These are phyloP conservation scores for Tulasnella calospora DNA, from an alignment of 768 basidiomycete species.

Conservation along the genomic window DNA sequence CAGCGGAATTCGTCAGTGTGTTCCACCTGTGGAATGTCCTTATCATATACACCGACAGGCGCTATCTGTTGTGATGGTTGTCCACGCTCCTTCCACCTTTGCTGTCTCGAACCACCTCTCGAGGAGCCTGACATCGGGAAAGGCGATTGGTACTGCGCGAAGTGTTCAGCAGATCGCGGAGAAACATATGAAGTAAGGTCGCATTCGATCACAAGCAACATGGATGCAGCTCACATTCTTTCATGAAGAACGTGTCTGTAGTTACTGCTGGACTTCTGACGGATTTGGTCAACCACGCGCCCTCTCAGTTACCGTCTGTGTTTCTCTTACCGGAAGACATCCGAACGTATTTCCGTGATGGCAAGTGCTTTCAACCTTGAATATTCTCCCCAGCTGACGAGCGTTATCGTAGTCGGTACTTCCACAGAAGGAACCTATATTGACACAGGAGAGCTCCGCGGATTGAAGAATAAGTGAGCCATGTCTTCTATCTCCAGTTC, in stretches of 20 bases:
- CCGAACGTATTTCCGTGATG: conserved; percentile 76
- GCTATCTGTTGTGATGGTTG: conserved; percentile 97
- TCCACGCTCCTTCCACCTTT: conserved; percentile 90
- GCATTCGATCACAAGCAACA: conserved; percentile 47
- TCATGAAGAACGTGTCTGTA: conserved; percentile 34
- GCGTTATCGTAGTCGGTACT: conserved; percentile 56
- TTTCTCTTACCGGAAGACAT: conserved; percentile 85
- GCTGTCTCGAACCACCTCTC: conserved; percentile 95
- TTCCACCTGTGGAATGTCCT: conserved; percentile 23
- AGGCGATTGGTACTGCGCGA: conserved; percentile 71
- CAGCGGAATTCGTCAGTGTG: conserved; percentile 24
- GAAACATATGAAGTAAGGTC: neutral
- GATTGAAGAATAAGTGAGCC: conserved; percentile 76
- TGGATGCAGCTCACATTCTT: conserved; percentile 61
- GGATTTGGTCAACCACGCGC: conserved; percentile 64
- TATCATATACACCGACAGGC: conserved; percentile 4
- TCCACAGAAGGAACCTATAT: conserved; percentile 78
- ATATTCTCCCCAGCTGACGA: neutral
- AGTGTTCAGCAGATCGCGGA: conserved; percentile 49
- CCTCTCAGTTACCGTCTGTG: conserved; percentile 67
- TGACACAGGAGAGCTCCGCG: conserved; percentile 69
- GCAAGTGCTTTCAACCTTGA: conserved; percentile 42
- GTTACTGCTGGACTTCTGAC: conserved; percentile 32
- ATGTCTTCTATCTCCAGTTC: neutral
- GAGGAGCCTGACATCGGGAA: conserved; percentile 80